A percentile compares a stretch with the other conserved stretches of the same genome.
Conservation (phyloP, 345 rosid species). For the Jatropha curcas region DNA sequence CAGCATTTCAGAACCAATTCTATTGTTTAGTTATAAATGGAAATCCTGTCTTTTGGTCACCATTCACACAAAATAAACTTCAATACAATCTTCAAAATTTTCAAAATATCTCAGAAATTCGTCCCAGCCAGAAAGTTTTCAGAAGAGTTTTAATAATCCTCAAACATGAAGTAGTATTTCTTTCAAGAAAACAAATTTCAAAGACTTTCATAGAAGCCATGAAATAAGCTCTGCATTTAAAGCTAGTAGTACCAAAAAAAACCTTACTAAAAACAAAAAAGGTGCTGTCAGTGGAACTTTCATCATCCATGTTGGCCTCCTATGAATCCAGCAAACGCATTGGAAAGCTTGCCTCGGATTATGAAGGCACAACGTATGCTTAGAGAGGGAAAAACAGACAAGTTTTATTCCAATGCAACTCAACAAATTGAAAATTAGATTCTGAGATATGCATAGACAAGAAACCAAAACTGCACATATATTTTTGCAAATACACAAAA, state of each 20-base stretch:
- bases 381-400: neutral
- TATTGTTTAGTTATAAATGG: no score
- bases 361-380: conserved; percentile 19
- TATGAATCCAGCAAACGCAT: conserved; percentile 47
- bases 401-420: neutral
- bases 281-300: conserved; percentile 44
- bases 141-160: neutral
- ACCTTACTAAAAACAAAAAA: conserved; percentile 31
- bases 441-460: neutral
- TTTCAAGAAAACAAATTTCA: neutral
- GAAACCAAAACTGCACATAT: neutral
- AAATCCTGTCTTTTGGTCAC: no score
- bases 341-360: conserved; percentile 40
- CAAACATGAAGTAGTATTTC: neutral
- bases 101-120: neutral
- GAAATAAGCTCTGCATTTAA: conserved; percentile 22
- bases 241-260: conserved; percentile 43
- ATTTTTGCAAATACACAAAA: neutral
- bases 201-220: neutral
- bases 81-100: neutral
- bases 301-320: conserved; percentile 36
- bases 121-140: neutral
- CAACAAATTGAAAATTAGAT: neutral
- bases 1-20: neutral
- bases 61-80: neutral